These are phyloP conservation scores for Euphrasia confusa DNA, from an alignment of 257 asterid species.

Conservation along the genomic window DNA sequence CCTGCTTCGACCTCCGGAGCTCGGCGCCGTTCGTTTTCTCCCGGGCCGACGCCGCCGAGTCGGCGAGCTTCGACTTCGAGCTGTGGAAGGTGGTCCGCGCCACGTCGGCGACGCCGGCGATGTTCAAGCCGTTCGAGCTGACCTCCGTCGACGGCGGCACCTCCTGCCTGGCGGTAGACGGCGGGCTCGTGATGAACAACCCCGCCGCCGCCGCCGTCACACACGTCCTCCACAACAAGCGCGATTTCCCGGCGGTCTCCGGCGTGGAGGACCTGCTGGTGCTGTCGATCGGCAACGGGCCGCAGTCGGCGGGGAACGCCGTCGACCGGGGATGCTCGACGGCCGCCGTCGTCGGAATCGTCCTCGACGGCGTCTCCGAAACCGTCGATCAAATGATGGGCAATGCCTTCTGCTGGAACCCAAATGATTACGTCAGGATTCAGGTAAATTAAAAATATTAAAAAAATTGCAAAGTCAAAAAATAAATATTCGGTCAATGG, in stretches of 20 bases:
- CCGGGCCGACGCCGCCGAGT: slow-evolving; percentile 83
- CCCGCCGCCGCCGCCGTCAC: slow-evolving; percentile 97
- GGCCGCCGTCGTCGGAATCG: slow-evolving; percentile 59
- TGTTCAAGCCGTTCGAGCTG: slow-evolving; percentile 68
- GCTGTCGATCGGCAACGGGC: slow-evolving; percentile 78
- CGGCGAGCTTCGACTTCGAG: slow-evolving; percentile 81
- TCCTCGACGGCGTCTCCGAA: slow-evolving; percentile 85
- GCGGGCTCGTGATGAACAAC: slow-evolving; percentile 93
- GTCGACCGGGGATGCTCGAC: slow-evolving; percentile 43
- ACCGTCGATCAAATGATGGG: slow-evolving; percentile 84
- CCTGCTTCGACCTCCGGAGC: slow-evolving; percentile 79
- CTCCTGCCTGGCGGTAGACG: slow-evolving; percentile 78
- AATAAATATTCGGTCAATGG: too few species aligned
- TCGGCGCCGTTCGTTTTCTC: slow-evolving; percentile 95
- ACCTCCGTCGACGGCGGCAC: slow-evolving; percentile 69
- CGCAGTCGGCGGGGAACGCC: slow-evolving; percentile 33
- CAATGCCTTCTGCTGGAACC: slow-evolving; percentile 85
- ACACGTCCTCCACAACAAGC: slow-evolving; percentile 89
- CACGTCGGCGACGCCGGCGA: slow-evolving; percentile 74
- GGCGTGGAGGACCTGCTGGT: slow-evolving; percentile 81
- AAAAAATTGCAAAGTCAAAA: too few species aligned
- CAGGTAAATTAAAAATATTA: slow-evolving; percentile 44
- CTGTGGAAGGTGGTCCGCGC: slow-evolving; percentile 92
- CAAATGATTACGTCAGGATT: slow-evolving; percentile 73
- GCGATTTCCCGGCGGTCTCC: slow-evolving; percentile 71